Evolutionary conservation across 228 moss, liverwort and hornwort genomes (phyloP), one percentile per base, ranked within the genome.

Genomic region (Sphagnum magellanicum): DNA sequence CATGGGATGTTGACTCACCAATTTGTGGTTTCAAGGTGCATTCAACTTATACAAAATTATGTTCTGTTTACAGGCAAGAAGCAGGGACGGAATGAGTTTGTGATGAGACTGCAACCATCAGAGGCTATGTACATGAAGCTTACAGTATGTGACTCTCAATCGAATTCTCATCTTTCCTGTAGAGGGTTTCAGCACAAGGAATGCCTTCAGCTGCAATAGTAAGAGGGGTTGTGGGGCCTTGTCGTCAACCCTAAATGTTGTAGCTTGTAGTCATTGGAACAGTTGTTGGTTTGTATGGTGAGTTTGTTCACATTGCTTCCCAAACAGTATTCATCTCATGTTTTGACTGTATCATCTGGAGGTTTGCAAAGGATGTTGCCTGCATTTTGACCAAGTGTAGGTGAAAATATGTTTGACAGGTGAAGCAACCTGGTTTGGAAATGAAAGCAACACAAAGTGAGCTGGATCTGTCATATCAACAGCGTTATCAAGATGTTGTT

Each of bases 41-140:
- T 32, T 32, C 32, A 32, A 63, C 55, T 48, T 12, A 51, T 52
- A 70, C 60, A 53, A 14, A 16, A 51, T 66, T 66, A 63, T 67
- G 61, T 62, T 16, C 14, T 74, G 10, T 81, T 72, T 73, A 50
- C 74, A 87, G 83, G 87, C 74, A 81, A 87, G 59, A 87, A 74
- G 9, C 88, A 94, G 78, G 94, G 94, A 6, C 85, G 94, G 10
- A 94, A 94, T 69, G 94, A 94, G 65, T 94, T 94, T 64, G 94
- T 94, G 14, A 94, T 94, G 91, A 81, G 94, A 63, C 74, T 94
- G 72, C 94, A 94, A 71, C 94, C 94, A 9, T 69, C 89, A 0
- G 94, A 94, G 67, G 91, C 94, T 50, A 94, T 94, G 91, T 94
- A 94, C 72, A 89, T 94, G 91, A 94, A 93, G 73, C 78, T 93